Conservation (phyloP, 2,329 filamentous ascomycete species). For the Apiospora saccharicola region DNA sequence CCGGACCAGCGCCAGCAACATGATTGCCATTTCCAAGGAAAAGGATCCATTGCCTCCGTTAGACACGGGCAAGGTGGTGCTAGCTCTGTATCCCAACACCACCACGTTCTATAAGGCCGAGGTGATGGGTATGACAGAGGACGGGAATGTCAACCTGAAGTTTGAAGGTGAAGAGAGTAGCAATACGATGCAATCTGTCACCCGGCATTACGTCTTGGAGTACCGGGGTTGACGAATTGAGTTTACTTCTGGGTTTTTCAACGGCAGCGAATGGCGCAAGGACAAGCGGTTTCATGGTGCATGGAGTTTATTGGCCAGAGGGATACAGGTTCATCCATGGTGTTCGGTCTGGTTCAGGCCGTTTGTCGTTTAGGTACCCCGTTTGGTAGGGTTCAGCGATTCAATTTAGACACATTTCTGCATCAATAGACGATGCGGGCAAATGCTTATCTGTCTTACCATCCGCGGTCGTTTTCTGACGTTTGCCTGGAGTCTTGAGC, state of each 20-base stretch:
- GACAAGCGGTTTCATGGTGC: not conserved
- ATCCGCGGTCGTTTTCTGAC: not conserved
- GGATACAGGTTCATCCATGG: not conserved
- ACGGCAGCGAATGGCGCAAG: constrained; percentile 3
- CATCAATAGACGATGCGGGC: not conserved
- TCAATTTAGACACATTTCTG: not conserved
- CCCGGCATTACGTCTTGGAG: constrained; percentile 79
- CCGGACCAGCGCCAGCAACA: constrained; percentile 74
- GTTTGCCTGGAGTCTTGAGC: not conserved
- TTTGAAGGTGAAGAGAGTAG: constrained; percentile 83
- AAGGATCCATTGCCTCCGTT: constrained; percentile 64
- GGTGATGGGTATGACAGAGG: constrained; percentile 72
- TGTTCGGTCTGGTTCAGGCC: not conserved
- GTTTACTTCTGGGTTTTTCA: not conserved
- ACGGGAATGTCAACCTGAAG: constrained; percentile 68
- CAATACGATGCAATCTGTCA: constrained; percentile 78
- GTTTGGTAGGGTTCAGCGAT: not conserved
- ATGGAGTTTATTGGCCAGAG: not conserved
- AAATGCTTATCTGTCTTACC: not conserved
- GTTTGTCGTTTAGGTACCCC: not conserved
- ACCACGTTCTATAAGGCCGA: constrained; percentile 88
- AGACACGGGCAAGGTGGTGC: constrained; percentile 73
- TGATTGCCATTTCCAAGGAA: constrained; percentile 76
- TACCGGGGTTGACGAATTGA: constrained; percentile 47
- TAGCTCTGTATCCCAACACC: constrained; percentile 83